Base-by-base conservation (phyloP, 352 stramenopile species). In the Phytophthora pistaciae region DNA sequence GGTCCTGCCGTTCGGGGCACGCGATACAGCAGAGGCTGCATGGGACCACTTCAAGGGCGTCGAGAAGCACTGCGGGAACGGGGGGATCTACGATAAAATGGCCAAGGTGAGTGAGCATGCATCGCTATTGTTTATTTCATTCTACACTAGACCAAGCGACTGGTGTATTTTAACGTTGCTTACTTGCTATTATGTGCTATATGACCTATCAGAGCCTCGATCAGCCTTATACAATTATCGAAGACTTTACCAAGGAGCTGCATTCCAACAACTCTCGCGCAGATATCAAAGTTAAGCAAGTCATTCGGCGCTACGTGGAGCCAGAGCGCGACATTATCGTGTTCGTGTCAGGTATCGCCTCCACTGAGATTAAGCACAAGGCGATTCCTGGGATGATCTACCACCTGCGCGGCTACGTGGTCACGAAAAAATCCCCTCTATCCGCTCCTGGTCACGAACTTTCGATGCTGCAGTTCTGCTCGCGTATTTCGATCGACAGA, bases 401-500 rank as follows among this genome's bases (percentile, higher is more conserved):
- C 29, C 60, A 56, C 20, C 27, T 25, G 3, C 44, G 38, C 36
- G 40, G 61, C 38, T 74, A 70, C 38, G 67, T 85, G 42, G 29
- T 91, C 23, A 64, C 87, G 27, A 80, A 79, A 46, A 68, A 56
- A 42, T 68, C 80, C 18, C 31, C 42, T n/a, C 23, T 18, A 0
- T 79, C 74, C 18, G 59, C 61, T n/a, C n/a, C 64, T 14, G 56
- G 42, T 11, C 42, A 57, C 9, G 63, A 83, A n/a, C 66, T 70
- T 25, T 71, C 79, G n/a, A 70, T 88, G 31, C 59, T 91, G 56
- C 77, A 87, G 61, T 80, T 76, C 56, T 85, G 78, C 55, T 70
- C 75, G 23, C 70, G 84, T 18, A 79, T 83, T 33, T 83, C 77
- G 18, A 76, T 80, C 20, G 68, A 86, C 58, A 75, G 76, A 23